Evolutionary conservation across 768 basidiomycete genomes (phyloP), one percentile per base, ranked within the genome.

Genomic region (Boletus pseudo-olivaceus): DNA sequence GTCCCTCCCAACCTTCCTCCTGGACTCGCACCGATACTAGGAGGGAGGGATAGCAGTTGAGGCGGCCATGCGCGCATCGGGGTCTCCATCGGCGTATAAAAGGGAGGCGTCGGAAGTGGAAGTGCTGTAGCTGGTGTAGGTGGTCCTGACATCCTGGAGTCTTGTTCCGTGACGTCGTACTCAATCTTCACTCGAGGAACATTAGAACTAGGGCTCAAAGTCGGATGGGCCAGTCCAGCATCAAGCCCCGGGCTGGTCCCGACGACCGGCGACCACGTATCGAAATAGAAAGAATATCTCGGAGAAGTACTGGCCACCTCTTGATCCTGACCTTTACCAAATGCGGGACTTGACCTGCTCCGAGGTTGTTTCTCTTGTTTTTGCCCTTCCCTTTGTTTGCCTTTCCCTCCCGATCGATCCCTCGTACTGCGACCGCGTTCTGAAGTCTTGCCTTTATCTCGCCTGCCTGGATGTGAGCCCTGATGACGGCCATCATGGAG

Each of bases 401-500:
- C 35, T 48, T 56, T 53, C 19, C 46, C 57, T 45, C 46, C 23
- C 11, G 38, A 33, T 23, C 47, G 54, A 44, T 61, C 58, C 47
- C 45, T 55, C 8, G 50, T 30, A 12, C 41, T 53, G n/a, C 62
- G 57, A 29, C 56, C 61, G 5, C 57, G 58, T 14, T 64, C 65
- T 5, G 43, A 47, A 17, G 44, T 44, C 58, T 49, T 70, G 15
- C 51, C 43, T 45, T 57, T 67, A 27, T 56, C 56, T 23, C 65
- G 61, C 51, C 55, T 71, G 30, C 63, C 58, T 2, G 27, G 48
- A 49, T 70, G 66, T 17, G 66, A 72, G 23, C 68, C 70, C 42
- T 59, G 68, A 62, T 56, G 67, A 64, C 55, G 78, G 75, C 49
- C 56, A 41, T 70, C 70, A 23, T 70, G 70, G 9, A 98, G 75